Conservation (phyloP, 495 filamentous ascomycete species). For the Alectoria sarmentosa region DNA sequence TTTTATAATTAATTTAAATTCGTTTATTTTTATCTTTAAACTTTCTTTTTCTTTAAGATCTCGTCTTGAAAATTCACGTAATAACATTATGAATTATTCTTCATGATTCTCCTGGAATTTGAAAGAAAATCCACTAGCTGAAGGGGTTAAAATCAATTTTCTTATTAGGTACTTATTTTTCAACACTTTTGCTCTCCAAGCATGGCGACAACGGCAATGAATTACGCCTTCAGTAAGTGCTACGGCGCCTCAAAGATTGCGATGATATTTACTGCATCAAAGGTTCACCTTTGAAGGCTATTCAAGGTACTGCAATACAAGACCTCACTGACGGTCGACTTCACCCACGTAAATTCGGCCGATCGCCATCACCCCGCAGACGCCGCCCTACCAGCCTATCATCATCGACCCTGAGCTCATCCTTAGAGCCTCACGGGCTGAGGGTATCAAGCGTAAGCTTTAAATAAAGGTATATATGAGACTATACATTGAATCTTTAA, state of each 20-base stretch:
- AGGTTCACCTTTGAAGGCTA: slow-evolving; percentile 9
- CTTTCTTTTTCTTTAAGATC: too few species aligned
- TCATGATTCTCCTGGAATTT: background rate
- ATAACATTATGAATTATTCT: background rate
- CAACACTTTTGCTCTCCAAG: background rate
- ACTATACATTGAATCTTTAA: background rate
- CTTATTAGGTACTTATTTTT: background rate
- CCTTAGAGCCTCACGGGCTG: background rate
- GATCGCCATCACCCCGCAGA: background rate
- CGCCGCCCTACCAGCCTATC: background rate
- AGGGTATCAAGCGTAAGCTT: background rate
- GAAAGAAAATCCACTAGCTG: background rate
- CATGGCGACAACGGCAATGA: background rate
- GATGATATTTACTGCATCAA: background rate
- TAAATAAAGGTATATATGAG: background rate
- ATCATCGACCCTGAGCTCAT: background rate
- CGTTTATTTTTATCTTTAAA: too few species aligned
- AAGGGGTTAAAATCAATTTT: background rate
- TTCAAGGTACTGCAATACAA: slow-evolving; percentile 8
- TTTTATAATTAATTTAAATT: too few species aligned
- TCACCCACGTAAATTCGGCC: background rate
- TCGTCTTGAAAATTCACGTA: too few species aligned
- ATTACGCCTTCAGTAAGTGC: slow-evolving; percentile 6
- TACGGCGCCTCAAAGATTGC: background rate
- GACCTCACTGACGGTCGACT: background rate